phyloP scores from a whole-genome alignment of 108 stramenopile genomes.

The Cylindrotheca closterium region DNA sequence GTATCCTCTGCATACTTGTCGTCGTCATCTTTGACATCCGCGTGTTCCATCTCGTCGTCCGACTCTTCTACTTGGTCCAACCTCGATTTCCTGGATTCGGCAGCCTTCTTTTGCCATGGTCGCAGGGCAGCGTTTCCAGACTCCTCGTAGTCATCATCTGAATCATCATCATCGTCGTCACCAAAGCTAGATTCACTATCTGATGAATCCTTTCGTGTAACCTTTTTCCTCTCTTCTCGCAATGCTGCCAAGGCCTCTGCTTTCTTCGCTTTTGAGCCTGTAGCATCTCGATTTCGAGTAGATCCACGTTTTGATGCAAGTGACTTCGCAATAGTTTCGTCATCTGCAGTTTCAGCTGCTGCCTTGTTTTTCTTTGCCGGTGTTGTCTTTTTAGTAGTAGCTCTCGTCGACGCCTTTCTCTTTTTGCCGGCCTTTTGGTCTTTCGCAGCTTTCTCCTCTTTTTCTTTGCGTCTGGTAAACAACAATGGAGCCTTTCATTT shows the following conservation, averaged over 20 bases:
- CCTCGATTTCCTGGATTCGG: slow-evolving; percentile 32
- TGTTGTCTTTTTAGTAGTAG: slow-evolving; percentile 25
- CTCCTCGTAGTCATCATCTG: slow-evolving; percentile 77
- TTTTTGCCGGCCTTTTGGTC: slow-evolving; percentile 46
- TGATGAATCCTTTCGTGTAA: slow-evolving; percentile 39
- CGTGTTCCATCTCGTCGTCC: slow-evolving; percentile 41
- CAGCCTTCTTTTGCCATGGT: slow-evolving; percentile 75
- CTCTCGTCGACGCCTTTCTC: slow-evolving; percentile 38
- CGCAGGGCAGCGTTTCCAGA: slow-evolving; percentile 30
- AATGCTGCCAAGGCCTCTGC: slow-evolving; percentile 71
- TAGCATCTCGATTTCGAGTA: slow-evolving; percentile 66
- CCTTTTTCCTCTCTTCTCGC: slow-evolving; percentile 61
- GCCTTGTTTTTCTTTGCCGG: slow-evolving; percentile 33
- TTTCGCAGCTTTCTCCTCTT: slow-evolving; percentile 36
- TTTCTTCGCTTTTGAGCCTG: slow-evolving; percentile 73
- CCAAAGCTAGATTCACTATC: slow-evolving; percentile 74
- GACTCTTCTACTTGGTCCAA: slow-evolving; percentile 41
- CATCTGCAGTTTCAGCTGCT: slow-evolving; percentile 49
- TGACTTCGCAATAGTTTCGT: slow-evolving; percentile 61
- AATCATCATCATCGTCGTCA: slow-evolving; percentile 76
- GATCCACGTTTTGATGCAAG: slow-evolving; percentile 65
- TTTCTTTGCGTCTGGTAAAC: slow-evolving; percentile 33
- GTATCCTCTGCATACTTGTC: background rate
- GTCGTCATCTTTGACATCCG: slow-evolving; percentile 16
- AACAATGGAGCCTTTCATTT: slow-evolving; percentile 2